Percentiles rank a stretch among this genome's conserved stretches.
These are phyloP conservation scores for Cordyceps cateniannulata DNA, from an alignment of 2,329 filamentous ascomycete species.

Conservation along the genomic window DNA sequence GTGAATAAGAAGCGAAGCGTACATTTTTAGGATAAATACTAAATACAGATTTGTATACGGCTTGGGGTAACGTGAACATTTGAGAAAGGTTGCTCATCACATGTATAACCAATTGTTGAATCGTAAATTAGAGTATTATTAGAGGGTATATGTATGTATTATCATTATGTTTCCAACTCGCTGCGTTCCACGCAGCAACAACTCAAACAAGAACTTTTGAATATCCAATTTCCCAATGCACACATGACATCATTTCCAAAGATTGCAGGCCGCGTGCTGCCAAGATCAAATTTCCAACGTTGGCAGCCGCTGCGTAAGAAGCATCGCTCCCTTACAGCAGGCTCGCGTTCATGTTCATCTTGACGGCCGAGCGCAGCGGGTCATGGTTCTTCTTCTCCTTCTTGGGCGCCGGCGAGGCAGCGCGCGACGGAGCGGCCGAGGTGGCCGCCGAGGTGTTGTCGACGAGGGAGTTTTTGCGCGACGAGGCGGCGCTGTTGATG, in stretches of 20 bases:
- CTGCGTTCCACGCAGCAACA: background rate
- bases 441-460: background rate
- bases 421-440: background rate
- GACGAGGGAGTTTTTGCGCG: slow-evolving; percentile 10
- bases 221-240: background rate
- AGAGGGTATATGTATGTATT: background rate
- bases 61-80: background rate
- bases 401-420: background rate
- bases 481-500: slow-evolving; percentile 11
- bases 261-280: too few species aligned
- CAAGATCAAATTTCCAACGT: too few species aligned
- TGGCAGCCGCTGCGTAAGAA: too few species aligned
- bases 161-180: background rate
- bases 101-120: background rate
- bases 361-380: slow-evolving; percentile 1
- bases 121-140: background rate
- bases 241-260: background rate
- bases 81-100: background rate
- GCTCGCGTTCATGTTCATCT: background rate
- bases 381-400: slow-evolving; percentile 1
- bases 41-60: background rate
- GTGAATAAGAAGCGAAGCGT: slow-evolving; percentile 14
- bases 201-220: background rate
- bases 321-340: background rate
- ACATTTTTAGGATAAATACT: slow-evolving; percentile 4